Percentiles rank a stretch among this genome's conserved stretches.
Evolutionary conservation across 768 basidiomycete species (phyloP).

Genomic region (Rubroboletus satanas): DNA sequence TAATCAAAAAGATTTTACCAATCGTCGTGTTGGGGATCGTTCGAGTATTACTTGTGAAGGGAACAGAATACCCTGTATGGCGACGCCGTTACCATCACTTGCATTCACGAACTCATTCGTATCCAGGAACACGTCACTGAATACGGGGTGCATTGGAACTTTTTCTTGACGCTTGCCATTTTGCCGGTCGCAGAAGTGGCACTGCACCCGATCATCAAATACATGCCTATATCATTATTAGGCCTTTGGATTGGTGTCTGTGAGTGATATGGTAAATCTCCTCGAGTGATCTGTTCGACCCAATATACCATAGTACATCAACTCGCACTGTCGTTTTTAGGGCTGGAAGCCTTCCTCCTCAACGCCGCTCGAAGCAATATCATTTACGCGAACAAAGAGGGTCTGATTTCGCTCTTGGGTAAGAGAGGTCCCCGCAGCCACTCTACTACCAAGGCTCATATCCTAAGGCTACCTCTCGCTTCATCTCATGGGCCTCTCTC

Average conservation of each 20-base stretch:
- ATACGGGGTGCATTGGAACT: constrained; percentile 98
- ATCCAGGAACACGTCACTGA: constrained; percentile 90
- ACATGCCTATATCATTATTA: constrained; percentile 56
- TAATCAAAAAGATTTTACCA: constrained; percentile 59
- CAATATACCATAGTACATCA: constrained; percentile 61
- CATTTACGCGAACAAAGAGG: constrained; percentile 87
- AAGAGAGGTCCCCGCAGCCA: constrained; percentile 2
- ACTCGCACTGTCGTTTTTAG: constrained; percentile 48
- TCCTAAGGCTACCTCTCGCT: constrained; percentile 80
- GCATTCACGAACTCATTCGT: background rate
- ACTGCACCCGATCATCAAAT: constrained; percentile 61
- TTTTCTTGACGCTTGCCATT: constrained; percentile 89
- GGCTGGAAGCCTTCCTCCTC: constrained; percentile 63
- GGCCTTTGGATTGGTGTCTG: constrained; percentile 59
- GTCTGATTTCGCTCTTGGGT: constrained; percentile 77
- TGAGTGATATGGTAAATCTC: constrained; percentile 30
- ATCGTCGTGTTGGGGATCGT: constrained; percentile 70
- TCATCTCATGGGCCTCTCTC: constrained; percentile 79
- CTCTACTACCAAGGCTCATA: constrained; percentile 1
- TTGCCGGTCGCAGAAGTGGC: constrained; percentile 70
- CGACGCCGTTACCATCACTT: background rate
- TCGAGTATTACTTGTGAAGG: constrained; percentile 84
- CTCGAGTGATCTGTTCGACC: background rate
- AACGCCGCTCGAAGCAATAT: constrained; percentile 57
- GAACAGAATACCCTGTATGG: constrained; percentile 86